Evolutionary conservation across 176 grass and related monocot genomes (phyloP).

Genomic region (Cenchrus purpureus): DNA sequence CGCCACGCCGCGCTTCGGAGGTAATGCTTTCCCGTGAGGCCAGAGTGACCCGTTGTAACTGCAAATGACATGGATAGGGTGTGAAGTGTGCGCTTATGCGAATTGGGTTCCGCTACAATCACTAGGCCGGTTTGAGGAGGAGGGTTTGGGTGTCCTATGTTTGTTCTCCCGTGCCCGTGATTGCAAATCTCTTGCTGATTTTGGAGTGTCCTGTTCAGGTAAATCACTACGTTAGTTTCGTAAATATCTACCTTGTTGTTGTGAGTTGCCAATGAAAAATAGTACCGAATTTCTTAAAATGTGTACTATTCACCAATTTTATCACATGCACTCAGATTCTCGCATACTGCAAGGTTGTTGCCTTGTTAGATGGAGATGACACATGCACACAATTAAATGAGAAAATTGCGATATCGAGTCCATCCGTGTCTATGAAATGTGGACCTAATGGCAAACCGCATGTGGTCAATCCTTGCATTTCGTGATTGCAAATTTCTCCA

Average conservation of each 20-base stretch:
- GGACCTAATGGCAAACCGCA: no score
- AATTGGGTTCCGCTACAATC: not conserved
- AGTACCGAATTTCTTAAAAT: no score
- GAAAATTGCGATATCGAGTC: no score
- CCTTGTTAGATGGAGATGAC: not conserved
- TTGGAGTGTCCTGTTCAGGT: no score
- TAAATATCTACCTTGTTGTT: not conserved
- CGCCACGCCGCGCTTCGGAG: conserved; percentile 90
- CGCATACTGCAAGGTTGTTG: not conserved
- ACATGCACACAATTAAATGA: not conserved
- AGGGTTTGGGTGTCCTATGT: not conserved
- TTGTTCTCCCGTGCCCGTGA: not conserved
- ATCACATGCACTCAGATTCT: no score
- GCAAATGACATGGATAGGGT: not conserved
- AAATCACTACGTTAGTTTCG: not conserved
- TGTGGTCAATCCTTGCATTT: no score
- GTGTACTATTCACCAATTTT: no score
- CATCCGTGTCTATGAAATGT: no score
- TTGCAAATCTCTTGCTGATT: no score
- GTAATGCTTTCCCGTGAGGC: conserved; percentile 39
- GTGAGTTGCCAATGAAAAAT: no score
- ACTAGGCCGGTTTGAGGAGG: not conserved
- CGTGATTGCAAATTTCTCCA: no score
- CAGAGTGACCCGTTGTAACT: not conserved
- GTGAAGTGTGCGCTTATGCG: no score